Percentiles rank a stretch among this genome's conserved stretches.
phyloP scores from a whole-genome alignment of 164 flowering plant species.

The Magnolia sinica region DNA sequence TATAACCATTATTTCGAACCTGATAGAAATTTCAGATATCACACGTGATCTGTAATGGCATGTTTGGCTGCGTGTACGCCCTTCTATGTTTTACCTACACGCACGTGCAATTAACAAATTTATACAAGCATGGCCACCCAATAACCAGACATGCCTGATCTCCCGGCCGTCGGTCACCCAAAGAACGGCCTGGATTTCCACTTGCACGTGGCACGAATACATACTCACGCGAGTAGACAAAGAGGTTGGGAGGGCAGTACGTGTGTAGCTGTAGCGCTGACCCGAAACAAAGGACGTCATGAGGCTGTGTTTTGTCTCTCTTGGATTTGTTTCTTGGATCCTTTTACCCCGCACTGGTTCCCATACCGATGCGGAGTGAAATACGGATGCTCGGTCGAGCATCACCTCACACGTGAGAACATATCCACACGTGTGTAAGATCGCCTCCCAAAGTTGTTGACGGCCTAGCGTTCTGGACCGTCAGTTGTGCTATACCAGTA shows the following conservation, averaged over 20 bases:
- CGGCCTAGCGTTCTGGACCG: neutral
- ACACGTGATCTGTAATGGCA: too few species aligned
- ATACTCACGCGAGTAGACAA: neutral
- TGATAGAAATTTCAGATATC: too few species aligned
- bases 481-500: too few species aligned
- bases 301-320: conserved; percentile 11
- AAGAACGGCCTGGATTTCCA: neutral
- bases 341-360: neutral
- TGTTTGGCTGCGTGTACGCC: too few species aligned
- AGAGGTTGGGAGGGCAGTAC: neutral
- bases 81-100: neutral
- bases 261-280: neutral
- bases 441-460: neutral
- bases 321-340: conserved; percentile 14
- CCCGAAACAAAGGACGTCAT: conserved; percentile 5
- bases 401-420: too few species aligned
- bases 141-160: neutral
- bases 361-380: neutral
- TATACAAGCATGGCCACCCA: neutral
- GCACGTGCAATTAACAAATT: neutral
- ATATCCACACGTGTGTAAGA: neutral
- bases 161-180: neutral
- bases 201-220: neutral
- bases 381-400: neutral
- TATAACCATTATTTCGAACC: too few species aligned